These are phyloP conservation scores for Phlyctochytrium planicorne DNA, from an alignment of 192 early-diverging fungal genomes.

Conservation along the genomic window DNA sequence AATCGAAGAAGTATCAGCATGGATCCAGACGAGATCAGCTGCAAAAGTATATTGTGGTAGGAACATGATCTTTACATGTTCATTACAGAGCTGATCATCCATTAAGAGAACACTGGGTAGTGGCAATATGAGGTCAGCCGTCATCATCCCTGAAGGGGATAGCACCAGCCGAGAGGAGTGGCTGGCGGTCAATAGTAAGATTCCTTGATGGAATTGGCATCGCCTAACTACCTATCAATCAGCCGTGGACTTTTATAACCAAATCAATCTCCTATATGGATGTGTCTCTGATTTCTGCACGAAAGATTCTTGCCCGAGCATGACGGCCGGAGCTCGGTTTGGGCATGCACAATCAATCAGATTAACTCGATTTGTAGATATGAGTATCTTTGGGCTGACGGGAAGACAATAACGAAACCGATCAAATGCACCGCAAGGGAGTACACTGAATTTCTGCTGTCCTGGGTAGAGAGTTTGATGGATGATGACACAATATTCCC, in stretches of 20 bases:
- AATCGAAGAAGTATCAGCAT: too few relatives aligned
- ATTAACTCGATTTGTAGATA: conserved; percentile 23
- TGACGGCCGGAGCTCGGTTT: conserved; percentile 82
- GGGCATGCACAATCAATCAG: conserved; percentile 32
- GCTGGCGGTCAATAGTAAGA: conserved; percentile 86
- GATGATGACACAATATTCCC: conserved; percentile 90
- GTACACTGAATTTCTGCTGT: conserved; percentile 86
- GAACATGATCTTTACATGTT: not conserved
- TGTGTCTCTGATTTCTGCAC: conserved; percentile 73
- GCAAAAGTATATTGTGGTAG: conserved; percentile 40
- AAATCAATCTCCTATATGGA: conserved; percentile 92
- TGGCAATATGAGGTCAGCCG: conserved; percentile 62
- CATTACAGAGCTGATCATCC: not conserved
- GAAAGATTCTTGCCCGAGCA: conserved; percentile 79
- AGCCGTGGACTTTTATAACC: conserved; percentile 85
- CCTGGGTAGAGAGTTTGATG: conserved; percentile 72
- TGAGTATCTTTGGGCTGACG: conserved; percentile 44
- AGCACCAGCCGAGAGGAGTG: conserved; percentile 74
- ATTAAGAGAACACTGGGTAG: conserved; percentile 43
- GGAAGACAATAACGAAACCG: conserved; percentile 71
- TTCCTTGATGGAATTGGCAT: not conserved
- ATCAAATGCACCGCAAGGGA: conserved; percentile 82
- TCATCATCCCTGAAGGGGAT: conserved; percentile 85
- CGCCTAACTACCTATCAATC: not conserved
- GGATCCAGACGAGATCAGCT: conserved; percentile 30